A percentile compares a stretch with the other conserved stretches of the same genome.
Conservation (phyloP, 306 rosid genomes). For the Fagus crenata region DNA sequence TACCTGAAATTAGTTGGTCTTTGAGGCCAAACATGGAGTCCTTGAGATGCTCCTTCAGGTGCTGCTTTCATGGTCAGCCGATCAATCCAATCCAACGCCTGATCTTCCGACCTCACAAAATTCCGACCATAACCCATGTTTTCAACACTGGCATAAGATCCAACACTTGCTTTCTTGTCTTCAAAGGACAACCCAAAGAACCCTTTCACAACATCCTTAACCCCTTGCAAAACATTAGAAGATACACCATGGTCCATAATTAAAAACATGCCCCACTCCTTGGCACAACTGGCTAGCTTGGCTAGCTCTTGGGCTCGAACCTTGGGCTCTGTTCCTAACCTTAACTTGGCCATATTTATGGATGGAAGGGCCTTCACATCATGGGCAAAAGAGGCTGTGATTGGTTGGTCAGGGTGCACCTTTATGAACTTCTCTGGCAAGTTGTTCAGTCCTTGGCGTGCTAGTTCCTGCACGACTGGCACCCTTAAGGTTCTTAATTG, state of each 20-base stretch:
- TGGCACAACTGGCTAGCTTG: constrained; percentile 9
- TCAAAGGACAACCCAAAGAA: constrained; percentile 12
- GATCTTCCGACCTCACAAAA: constrained; percentile 19
- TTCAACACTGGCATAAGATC: not conserved
- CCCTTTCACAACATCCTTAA: constrained; percentile 3
- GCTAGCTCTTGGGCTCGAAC: constrained; percentile 11
- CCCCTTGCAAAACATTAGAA: not conserved
- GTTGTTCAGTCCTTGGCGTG: constrained; percentile 4
- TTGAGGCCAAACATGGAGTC: constrained; percentile 23
- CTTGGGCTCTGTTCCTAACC: not conserved
- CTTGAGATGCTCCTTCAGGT: not conserved
- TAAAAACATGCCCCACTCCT: not conserved
- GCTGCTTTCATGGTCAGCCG: constrained; percentile 20
- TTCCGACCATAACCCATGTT: constrained; percentile 28
- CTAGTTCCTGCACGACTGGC: constrained; percentile 24
- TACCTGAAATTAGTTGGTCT: constrained; percentile 21
- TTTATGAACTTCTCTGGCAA: not conserved
- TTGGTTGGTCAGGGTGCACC: not conserved
- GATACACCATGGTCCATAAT: constrained; percentile 7
- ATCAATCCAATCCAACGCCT: constrained; percentile 26
- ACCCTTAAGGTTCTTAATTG: not conserved
- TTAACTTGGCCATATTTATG: constrained; percentile 7
- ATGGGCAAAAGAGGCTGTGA: too few relatives aligned
- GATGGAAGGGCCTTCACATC: not conserved
- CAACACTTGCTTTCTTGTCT: constrained; percentile 18